Evolutionary conservation across 306 rosid genomes (phyloP), one percentile per base, ranked within the genome.

Genomic region (Quercus berberidifolia): DNA sequence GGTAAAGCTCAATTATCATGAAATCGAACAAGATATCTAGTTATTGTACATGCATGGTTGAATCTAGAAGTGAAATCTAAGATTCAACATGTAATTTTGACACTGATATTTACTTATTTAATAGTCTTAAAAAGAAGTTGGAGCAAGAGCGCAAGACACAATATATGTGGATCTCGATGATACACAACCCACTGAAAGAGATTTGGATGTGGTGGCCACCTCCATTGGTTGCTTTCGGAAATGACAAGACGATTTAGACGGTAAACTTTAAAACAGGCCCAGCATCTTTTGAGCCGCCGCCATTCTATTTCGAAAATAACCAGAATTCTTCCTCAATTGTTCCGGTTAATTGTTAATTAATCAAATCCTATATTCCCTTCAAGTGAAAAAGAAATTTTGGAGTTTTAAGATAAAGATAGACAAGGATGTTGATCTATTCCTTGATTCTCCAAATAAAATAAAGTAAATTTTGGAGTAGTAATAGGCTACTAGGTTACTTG

Each of bases 221-320:
- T 52, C 5, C 69, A 38, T n/a, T 17, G 30, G 43, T 20, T 60
- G 55, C 78, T 35, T 57, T 72, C 5, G 49, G 41, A 73, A 83
- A 79, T 33, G 80, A 83, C 69, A 55, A 75, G 19, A 13, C 65
- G 8, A 23, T 54, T 83, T 57, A 60, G 71, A 46, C 23, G 0
- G 71, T 79, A 80, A 38, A 56, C 20, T 5, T 70, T 49, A 5
- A 41, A 8, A 7, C 65, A 70, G 63, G 70, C 51, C 69, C 13
- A 76, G 68, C 71, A 31, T 52, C 56, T 46, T 52, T 3, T n/a
- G 43, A 46, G 55, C 23, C 30, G 5, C 60, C 25, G 23, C 46
- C 69, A 19, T 43, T 71, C 4, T 15, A 18, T 82, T 69, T 15
- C 35, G 19, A n/a, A 55, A 46, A 46, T 23, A 72, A 78, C 79